These are phyloP conservation scores for Hordeum marinum DNA, from an alignment of 176 grass and related monocot species.

Conservation along the genomic window DNA sequence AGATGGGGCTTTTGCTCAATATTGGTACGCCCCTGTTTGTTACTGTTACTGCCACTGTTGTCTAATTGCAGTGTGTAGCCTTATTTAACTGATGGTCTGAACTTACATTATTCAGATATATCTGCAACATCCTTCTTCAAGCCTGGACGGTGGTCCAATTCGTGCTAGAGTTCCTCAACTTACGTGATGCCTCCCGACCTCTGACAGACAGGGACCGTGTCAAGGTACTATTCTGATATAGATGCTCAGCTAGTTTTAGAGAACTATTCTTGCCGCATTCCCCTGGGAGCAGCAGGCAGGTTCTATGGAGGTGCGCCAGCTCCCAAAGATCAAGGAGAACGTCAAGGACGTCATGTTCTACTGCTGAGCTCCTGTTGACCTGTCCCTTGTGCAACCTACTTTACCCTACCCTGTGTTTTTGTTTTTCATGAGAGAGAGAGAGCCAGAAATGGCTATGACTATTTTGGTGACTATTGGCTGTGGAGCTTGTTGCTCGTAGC, in stretches of 20 bases:
- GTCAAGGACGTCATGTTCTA: too few relatives aligned
- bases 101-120: slow-evolving; percentile 55
- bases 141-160: slow-evolving; percentile 54
- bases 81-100: slow-evolving; percentile 13
- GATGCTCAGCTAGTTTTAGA: background rate
- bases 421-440: too few relatives aligned
- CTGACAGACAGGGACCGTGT: slow-evolving; percentile 50
- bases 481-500: too few relatives aligned
- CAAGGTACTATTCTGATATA: slow-evolving; percentile 55
- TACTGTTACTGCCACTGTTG: background rate
- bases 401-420: too few relatives aligned
- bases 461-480: too few relatives aligned
- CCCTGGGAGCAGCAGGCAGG: too few relatives aligned
- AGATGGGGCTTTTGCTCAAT: slow-evolving; percentile 86
- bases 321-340: too few relatives aligned
- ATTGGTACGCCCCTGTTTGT: slow-evolving; percentile 37
- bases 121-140: slow-evolving; percentile 86
- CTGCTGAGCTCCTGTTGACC: too few relatives aligned
- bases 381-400: too few relatives aligned
- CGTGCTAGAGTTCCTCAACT: slow-evolving; percentile 41
- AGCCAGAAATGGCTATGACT: too few relatives aligned
- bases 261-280: too few relatives aligned
- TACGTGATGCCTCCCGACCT: slow-evolving; percentile 30
- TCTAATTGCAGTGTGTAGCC: background rate
- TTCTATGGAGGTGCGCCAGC: too few relatives aligned